Conservation (phyloP, 495 filamentous ascomycete species). For the Penicillium fimorum region DNA sequence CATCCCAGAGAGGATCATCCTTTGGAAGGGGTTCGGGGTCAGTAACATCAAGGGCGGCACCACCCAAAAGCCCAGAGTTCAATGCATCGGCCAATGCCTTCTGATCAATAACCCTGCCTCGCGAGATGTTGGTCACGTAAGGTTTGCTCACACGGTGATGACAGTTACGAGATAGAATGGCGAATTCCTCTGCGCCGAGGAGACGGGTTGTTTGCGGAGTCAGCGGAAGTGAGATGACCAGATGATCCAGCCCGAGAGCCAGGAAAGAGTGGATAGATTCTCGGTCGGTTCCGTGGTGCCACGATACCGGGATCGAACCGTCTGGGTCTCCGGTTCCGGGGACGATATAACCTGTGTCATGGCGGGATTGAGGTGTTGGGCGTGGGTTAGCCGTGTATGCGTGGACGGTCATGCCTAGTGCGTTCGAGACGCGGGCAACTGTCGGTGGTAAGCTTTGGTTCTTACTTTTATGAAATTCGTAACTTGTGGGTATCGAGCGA, state of each 20-base stretch:
- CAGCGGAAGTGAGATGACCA: constrained; percentile 73
- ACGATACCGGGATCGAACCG: constrained; percentile 64
- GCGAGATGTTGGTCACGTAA: constrained; percentile 71
- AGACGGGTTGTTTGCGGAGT: constrained; percentile 65
- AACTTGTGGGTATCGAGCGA: not conserved
- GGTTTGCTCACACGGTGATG: constrained; percentile 23
- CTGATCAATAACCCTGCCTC: constrained; percentile 70
- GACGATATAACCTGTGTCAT: constrained; percentile 66
- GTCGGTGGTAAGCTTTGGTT: not conserved
- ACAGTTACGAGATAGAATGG: constrained; percentile 54
- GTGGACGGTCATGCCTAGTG: constrained; percentile 76
- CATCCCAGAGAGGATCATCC: constrained; percentile 69
- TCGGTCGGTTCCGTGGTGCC: constrained; percentile 68
- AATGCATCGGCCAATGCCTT: constrained; percentile 62
- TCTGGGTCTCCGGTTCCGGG: constrained; percentile 77
- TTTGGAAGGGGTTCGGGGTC: constrained; percentile 78
- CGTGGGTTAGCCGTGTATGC: constrained; percentile 73
- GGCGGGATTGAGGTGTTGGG: constrained; percentile 52
- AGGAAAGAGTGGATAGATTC: constrained; percentile 65
- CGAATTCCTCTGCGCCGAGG: constrained; percentile 63
- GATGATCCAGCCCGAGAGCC: constrained; percentile 64
- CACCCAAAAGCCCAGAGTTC: constrained; percentile 48
- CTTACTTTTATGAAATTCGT: not conserved
- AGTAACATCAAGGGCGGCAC: constrained; percentile 80
- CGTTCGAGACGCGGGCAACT: constrained; percentile 64